Evolutionary conservation across 768 basidiomycete species (phyloP).

Genomic region (Ramaria sp.): DNA sequence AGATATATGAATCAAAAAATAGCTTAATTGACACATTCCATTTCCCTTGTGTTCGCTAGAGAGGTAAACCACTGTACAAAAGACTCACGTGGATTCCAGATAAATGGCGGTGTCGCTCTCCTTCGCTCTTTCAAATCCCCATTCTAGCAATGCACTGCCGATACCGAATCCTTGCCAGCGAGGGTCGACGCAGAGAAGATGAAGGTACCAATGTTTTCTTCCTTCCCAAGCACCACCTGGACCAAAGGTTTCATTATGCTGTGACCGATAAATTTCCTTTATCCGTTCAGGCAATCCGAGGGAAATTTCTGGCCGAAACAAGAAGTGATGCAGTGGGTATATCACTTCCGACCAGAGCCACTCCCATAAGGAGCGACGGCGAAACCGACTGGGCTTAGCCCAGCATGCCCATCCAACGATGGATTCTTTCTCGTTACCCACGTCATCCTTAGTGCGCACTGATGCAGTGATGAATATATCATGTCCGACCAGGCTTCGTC

Average conservation of each 20-base stretch:
- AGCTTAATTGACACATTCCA: too few species aligned
- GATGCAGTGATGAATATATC: conserved; percentile 1
- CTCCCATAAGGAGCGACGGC: conserved; percentile 5
- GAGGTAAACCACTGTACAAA: too few species aligned
- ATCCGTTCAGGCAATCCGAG: not conserved
- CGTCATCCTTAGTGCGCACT: not conserved
- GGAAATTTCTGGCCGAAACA: not conserved
- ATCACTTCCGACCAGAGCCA: conserved; percentile 6
- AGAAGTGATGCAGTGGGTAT: not conserved
- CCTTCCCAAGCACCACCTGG: not conserved
- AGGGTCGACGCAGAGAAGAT: conserved; percentile 7
- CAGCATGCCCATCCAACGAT: conserved; percentile 3
- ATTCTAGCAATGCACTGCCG: conserved; percentile 3
- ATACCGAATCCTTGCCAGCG: conserved; percentile 5
- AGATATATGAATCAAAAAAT: too few species aligned
- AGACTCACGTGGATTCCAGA: conserved; percentile 4
- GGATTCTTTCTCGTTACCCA: not conserved
- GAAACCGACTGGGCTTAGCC: not conserved
- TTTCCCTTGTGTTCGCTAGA: too few species aligned
- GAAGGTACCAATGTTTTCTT: conserved; percentile 5
- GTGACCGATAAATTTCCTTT: not conserved
- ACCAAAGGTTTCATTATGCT: conserved; percentile 3
- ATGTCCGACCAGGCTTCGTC: not conserved
- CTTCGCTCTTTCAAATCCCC: conserved; percentile 2
- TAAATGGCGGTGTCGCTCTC: conserved; percentile 1